Conservation (phyloP, 805 yeast species). For the Ogataea trehalophila region DNA sequence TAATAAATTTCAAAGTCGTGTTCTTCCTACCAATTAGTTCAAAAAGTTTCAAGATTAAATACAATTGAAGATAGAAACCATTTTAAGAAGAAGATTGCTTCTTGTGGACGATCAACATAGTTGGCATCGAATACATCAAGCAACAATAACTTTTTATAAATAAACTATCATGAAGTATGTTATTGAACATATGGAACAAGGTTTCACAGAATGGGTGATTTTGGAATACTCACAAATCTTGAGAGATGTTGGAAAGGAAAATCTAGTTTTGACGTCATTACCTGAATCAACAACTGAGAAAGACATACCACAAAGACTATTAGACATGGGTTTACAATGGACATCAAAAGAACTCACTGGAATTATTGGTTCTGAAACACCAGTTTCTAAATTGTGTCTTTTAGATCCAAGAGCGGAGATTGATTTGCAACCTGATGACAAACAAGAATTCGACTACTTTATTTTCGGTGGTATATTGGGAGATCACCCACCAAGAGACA, state of each 20-base stretch:
- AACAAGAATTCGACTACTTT: constrained; percentile 68
- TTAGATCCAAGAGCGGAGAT: constrained; percentile 82
- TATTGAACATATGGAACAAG: constrained; percentile 96
- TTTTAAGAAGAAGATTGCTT: no score
- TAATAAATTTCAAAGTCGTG: no score
- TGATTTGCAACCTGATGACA: constrained; percentile 72
- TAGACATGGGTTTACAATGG: constrained; percentile 69
- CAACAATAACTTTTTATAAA: neutral
- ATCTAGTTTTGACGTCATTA: constrained; percentile 71
- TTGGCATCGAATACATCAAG: neutral
- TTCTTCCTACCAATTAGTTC: no score
- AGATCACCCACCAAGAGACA: constrained; percentile 88
- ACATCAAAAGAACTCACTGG: constrained; percentile 68
- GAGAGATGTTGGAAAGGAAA: constrained; percentile 73
- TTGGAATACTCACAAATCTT: constrained; percentile 82
- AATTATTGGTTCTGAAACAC: constrained; percentile 39
- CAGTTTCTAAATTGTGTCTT: constrained; percentile 59
- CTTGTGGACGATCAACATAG: neutral
- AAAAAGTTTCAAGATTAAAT: no score
- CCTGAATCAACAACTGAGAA: constrained; percentile 54
- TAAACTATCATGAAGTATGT: constrained; percentile 71
- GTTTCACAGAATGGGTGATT: constrained; percentile 93
- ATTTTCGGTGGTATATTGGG: constrained; percentile 97
- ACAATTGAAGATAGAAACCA: no score
- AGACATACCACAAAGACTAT: constrained; percentile 60